Base-by-base conservation (phyloP, 768 basidiomycete species). In the Termitomyces bulborhizus region DNA sequence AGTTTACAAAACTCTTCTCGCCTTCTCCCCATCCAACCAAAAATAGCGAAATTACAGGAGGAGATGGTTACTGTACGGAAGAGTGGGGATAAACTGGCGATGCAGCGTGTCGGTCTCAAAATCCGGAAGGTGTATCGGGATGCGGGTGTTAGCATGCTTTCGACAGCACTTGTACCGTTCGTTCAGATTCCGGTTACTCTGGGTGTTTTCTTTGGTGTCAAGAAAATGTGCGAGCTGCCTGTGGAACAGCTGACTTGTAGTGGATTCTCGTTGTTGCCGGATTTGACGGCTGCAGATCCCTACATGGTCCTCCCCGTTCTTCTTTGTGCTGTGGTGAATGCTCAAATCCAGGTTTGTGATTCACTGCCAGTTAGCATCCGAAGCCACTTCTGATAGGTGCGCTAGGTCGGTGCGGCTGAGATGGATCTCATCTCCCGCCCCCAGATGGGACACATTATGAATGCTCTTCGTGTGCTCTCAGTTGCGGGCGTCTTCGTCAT, bases 131-230 rank as follows among this genome's bases (percentile, higher is more conserved):
- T 93, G 34, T 84, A 88, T 65, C 68, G 76, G 55, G 78, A 84
- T 52, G 79, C 88, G 7, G 83, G 86, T 26, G 83, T 91, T 46
- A 82, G 77, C 60, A 77, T 88, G 54, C 58, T 72, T 13, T 74
- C 76, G 40, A 72, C 84, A 58, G 58, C 87, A n/a, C 49, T 82
- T 15, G 72, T 71, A 18, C 69, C 72, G 0, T 57, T 93, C 53
- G 62, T 86, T 0, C 93, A 96, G 68, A 66, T 93, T 21, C 84
- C 90, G 1, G 74, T 93, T 42, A 85, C 88, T 45, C 70, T 97
- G 32, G 84, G 86, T 13, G 71, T 91, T 72, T 98, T 98, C 78
- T 86, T 93, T 60, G 91, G 82, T 16, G 67, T 96, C 53, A 83
- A 83, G 69, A 73, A 72, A 46, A 78, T 98, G 75, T 85, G 86